Percentiles rank a stretch among this genome's conserved stretches.
Evolutionary conservation across 2,329 filamentous ascomycete species (phyloP).

Genomic region (Alternaria novae-zelandiae): DNA sequence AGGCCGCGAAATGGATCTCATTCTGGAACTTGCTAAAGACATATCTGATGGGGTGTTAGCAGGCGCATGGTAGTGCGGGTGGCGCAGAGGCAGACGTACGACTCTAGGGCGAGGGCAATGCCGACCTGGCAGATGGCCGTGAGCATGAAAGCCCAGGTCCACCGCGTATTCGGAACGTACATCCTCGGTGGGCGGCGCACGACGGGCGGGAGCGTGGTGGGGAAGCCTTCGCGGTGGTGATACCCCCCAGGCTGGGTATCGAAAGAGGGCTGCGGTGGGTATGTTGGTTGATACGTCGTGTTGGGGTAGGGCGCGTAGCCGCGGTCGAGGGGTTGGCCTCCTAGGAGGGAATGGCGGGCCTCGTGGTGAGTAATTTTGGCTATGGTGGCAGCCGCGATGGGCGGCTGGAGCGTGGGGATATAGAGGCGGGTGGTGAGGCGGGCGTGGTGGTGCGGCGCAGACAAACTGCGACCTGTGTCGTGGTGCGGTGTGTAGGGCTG

Average conservation of each 20-base stretch:
- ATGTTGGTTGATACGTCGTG: slow-evolving; percentile 47
- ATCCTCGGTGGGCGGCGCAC: slow-evolving; percentile 54
- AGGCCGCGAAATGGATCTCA: slow-evolving; percentile 54
- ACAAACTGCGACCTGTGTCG: slow-evolving; percentile 19
- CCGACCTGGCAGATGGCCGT: slow-evolving; percentile 77
- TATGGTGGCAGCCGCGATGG: slow-evolving; percentile 41
- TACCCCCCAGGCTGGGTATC: slow-evolving; percentile 59
- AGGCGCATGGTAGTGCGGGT: neutral
- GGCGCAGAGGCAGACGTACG: slow-evolving; percentile 64
- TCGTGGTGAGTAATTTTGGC: slow-evolving; percentile 64
- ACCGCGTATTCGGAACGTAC: slow-evolving; percentile 81
- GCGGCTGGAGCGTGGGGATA: slow-evolving; percentile 42
- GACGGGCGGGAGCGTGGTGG: slow-evolving; percentile 51
- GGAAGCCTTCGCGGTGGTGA: slow-evolving; percentile 49
- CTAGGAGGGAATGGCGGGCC: slow-evolving; percentile 65
- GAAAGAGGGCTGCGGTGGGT: slow-evolving; percentile 48
- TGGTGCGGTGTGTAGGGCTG: slow-evolving; percentile 26
- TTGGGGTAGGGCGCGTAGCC: slow-evolving; percentile 54
- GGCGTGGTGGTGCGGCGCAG: slow-evolving; percentile 14
- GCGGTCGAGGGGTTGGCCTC: slow-evolving; percentile 61
- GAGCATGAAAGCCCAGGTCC: slow-evolving; percentile 86
- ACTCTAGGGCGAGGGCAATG: slow-evolving; percentile 82
- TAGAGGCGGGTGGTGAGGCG: slow-evolving; percentile 16
- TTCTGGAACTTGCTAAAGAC: slow-evolving; percentile 87
- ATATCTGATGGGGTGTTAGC: slow-evolving; percentile 64